phyloP scores from a whole-genome alignment of 257 asterid genomes.

The Nicotiana obtusifolia region DNA sequence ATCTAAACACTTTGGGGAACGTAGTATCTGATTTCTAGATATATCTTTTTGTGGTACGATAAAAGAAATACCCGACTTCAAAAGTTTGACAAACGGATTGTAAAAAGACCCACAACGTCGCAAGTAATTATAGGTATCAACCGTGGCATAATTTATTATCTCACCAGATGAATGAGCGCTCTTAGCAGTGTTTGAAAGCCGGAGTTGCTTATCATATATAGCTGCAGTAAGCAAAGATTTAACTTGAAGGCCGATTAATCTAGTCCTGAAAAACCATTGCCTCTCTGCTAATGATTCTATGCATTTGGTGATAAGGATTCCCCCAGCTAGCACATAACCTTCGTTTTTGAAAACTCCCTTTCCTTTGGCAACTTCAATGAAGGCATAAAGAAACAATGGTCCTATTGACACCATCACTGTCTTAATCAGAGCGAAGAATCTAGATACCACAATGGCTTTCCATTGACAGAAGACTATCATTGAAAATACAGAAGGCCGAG shows the following conservation, averaged over 20 bases:
- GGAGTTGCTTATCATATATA: constrained; percentile 30
- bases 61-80: no score
- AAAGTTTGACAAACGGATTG: no score
- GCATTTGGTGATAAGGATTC: constrained; percentile 24
- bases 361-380: constrained; percentile 28
- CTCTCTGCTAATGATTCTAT: constrained; percentile 35
- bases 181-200: constrained; percentile 21
- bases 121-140: constrained; percentile 34
- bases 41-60: no score
- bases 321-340: constrained; percentile 22
- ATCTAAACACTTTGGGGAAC: no score
- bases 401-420: constrained; percentile 22
- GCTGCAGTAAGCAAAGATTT: constrained; percentile 29
- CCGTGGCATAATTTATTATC: constrained; percentile 33
- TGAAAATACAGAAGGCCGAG: constrained; percentile 9
- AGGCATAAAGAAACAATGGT: constrained; percentile 33
- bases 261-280: constrained; percentile 33
- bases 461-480: constrained; percentile 21
- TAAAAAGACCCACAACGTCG: no score
- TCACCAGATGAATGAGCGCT: constrained; percentile 29
- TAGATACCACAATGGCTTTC: constrained; percentile 26
- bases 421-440: constrained; percentile 26
- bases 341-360: constrained; percentile 14
- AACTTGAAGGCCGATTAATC: constrained; percentile 28
- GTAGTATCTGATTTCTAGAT: no score